These are phyloP conservation scores for Periglandula ipomoeae DNA, from an alignment of 2,329 filamentous ascomycete species.

Conservation along the genomic window DNA sequence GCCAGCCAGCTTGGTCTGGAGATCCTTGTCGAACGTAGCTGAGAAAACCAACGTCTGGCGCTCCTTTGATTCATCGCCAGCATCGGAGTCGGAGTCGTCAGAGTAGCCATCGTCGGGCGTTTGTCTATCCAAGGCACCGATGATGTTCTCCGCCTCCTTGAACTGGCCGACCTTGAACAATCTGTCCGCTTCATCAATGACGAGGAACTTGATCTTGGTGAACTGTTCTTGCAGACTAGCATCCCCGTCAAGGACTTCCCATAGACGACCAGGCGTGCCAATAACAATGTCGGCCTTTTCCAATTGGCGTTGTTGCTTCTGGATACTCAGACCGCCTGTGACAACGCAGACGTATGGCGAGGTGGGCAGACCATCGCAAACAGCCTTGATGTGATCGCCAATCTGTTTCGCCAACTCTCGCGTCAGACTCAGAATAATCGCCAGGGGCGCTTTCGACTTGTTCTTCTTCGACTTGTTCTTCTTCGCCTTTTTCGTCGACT, in stretches of 20 bases:
- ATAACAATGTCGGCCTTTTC: slow-evolving; percentile 85
- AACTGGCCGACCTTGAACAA: slow-evolving; percentile 89
- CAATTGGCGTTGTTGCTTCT: slow-evolving; percentile 85
- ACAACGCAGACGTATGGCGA: slow-evolving; percentile 74
- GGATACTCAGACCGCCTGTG: slow-evolving; percentile 85
- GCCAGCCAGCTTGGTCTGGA: slow-evolving; percentile 84
- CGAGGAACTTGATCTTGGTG: slow-evolving; percentile 67
- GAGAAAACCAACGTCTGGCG: slow-evolving; percentile 94
- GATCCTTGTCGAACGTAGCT: slow-evolving; percentile 82
- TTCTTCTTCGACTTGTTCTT: slow-evolving; percentile 9
- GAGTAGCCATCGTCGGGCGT: slow-evolving; percentile 51
- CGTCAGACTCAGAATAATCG: slow-evolving; percentile 82
- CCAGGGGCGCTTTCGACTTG: slow-evolving; percentile 46
- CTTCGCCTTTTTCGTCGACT: slow-evolving; percentile 12
- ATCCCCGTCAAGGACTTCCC: slow-evolving; percentile 82
- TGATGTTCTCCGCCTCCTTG: slow-evolving; percentile 84
- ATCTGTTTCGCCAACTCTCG: slow-evolving; percentile 91
- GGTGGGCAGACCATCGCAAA: slow-evolving; percentile 54
- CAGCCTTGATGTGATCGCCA: slow-evolving; percentile 65
- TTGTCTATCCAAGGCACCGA: slow-evolving; percentile 66
- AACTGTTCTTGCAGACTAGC: slow-evolving; percentile 61
- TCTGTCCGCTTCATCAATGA: slow-evolving; percentile 90
- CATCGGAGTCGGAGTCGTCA: slow-evolving; percentile 30
- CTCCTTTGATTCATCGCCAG: slow-evolving; percentile 33
- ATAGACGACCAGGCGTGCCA: slow-evolving; percentile 82